Base-by-base conservation (phyloP, 768 basidiomycete genomes). In the Dentipellis sp. region DNA sequence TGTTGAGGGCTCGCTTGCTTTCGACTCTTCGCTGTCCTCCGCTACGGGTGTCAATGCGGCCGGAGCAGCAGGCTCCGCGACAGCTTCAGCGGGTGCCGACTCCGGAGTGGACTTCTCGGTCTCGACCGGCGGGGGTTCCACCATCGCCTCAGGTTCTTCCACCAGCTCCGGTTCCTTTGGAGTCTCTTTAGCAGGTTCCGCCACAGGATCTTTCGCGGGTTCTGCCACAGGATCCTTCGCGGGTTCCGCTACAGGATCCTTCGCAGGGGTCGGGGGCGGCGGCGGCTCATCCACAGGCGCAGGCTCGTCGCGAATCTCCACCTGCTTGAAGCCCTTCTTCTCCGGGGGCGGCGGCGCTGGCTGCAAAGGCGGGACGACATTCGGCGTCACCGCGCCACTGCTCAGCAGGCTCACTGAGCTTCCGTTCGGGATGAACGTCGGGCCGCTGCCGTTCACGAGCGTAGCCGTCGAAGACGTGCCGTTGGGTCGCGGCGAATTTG, bases 341-440 rank as follows among this genome's bases (percentile, higher is more conserved):
- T 59, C 49, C 7, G 19, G 55, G 11, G 54, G 49, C 16, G 52
- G 50, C 23, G 49, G 58, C 5, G 37, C 16, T 6, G 55, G 51
- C 22, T 51, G 56, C 19, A 58, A 50, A 17, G 57, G 59, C 35
- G 62, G 10, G 62, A 60, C 42, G 65, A 65, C 54, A 64, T 74
- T 46, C 67, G 42, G 42, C 17, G 42, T 71, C 54, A 50, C 47
- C 58, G 59, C 66, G 48, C 21, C 52, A 52, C 61, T 65, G 51
- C 65, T 59, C 42, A 3, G 16, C 42, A 45, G 14, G 7, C 42
- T 45, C 42, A 19, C 16, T 10, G 42, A 45, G n/a, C 42, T 45
- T 4, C 42, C 42, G 5, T 45, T 45, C 42, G 42, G 42, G n/a
- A 45, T 45, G 40, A 45, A 45, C n/a, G 42, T 10, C 6, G n/a